Conservation (phyloP, 2,329 filamentous ascomycete species). For the Elsinoe necatrix region DNA sequence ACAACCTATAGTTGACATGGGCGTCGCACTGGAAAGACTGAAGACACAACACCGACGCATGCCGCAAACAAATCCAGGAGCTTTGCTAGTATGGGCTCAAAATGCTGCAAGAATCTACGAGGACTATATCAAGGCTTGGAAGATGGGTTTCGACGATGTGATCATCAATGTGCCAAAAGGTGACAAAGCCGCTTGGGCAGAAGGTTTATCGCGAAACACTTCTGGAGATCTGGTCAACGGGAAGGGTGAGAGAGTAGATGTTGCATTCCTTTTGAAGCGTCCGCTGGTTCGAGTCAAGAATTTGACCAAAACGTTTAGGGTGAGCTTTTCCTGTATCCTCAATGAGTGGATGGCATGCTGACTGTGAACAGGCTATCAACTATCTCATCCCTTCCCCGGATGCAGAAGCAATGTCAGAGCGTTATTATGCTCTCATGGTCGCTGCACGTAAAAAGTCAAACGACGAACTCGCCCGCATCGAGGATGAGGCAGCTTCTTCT, state of each 20-base stretch:
- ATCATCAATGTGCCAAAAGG: constrained; percentile 84
- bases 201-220: constrained; percentile 48
- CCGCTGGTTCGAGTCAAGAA: constrained; percentile 83
- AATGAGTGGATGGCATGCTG: constrained; percentile 24
- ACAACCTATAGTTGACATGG: constrained; percentile 89
- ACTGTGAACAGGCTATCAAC: constrained; percentile 46
- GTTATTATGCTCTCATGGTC: constrained; percentile 65
- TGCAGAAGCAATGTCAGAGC: constrained; percentile 50
- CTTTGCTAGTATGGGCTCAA: constrained; percentile 73
- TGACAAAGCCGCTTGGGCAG: constrained; percentile 47
- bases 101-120: constrained; percentile 69
- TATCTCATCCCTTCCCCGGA: constrained; percentile 47
- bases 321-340: constrained; percentile 25
- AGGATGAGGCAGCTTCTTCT: constrained; percentile 77
- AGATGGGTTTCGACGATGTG: constrained; percentile 87
- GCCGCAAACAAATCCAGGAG: constrained; percentile 61
- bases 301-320: constrained; percentile 74
- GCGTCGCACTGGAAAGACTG: constrained; percentile 75
- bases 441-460: constrained; percentile 66
- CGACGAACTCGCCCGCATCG: constrained; percentile 62
- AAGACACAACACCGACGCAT: constrained; percentile 72
- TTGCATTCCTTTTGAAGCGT: constrained; percentile 83
- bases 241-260: constrained; percentile 83
- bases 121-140: constrained; percentile 81
- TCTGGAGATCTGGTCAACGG: constrained; percentile 57